Conservation (phyloP, 2,329 filamentous ascomycete genomes). For the Hypoxylon sp. region DNA sequence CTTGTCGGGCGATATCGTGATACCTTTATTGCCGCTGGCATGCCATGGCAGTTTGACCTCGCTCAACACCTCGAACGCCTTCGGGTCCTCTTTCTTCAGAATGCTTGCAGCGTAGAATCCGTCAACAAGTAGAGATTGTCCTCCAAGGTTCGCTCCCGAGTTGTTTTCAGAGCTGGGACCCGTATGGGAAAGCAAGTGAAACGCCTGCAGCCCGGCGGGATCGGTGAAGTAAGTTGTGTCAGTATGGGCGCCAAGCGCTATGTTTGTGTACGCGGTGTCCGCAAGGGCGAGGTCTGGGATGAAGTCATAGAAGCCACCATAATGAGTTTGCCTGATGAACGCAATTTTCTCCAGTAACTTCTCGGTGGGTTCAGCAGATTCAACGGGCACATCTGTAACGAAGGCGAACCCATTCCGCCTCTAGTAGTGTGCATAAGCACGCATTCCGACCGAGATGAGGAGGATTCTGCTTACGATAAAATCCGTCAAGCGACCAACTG, state of each 20-base stretch:
- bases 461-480: conserved; percentile 66
- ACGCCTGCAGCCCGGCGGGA: conserved; percentile 89
- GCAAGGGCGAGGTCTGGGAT: conserved; percentile 88
- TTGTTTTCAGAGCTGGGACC: conserved; percentile 45
- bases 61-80: conserved; percentile 71
- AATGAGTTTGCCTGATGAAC: conserved; percentile 91
- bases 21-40: conserved; percentile 89
- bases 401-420: conserved; percentile 82
- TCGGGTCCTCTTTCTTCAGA: conserved; percentile 67
- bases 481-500: conserved; percentile 73
- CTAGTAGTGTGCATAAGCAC: conserved; percentile 59
- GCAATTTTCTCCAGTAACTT: conserved; percentile 84
- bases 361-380: conserved; percentile 79
- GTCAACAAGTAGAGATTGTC: conserved; percentile 86
- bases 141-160: conserved; percentile 66
- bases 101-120: conserved; percentile 80
- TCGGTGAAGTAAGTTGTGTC: conserved; percentile 98
- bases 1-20: conserved; percentile 80
- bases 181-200: conserved; percentile 87
- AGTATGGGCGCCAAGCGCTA: conserved; percentile 87
- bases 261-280: conserved; percentile 91
- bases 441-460: not conserved
- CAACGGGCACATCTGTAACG: conserved; percentile 75
- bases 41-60: conserved; percentile 78
- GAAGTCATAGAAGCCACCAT: conserved; percentile 86